These are phyloP conservation scores for Xylaria nigripes DNA, from an alignment of 495 filamentous ascomycete genomes.

Conservation along the genomic window DNA sequence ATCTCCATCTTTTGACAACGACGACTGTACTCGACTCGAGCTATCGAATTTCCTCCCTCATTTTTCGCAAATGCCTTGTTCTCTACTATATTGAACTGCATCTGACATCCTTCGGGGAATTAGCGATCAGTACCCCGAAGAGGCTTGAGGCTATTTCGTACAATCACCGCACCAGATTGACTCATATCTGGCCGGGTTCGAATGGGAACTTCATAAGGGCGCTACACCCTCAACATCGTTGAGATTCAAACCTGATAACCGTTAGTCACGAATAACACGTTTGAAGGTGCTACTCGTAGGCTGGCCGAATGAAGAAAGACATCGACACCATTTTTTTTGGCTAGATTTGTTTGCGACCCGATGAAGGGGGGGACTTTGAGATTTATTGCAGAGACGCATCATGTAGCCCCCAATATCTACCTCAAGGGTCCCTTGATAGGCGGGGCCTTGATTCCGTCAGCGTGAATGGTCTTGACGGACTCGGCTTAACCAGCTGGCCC, in stretches of 20 bases:
- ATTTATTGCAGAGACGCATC: conserved; percentile 53
- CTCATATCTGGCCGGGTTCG: conserved; percentile 47
- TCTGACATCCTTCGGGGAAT: conserved; percentile 27
- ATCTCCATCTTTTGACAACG: conserved; percentile 15
- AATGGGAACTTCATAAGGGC: conserved; percentile 44
- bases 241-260: conserved; percentile 34
- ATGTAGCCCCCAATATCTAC: conserved; percentile 61
- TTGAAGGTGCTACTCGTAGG: background rate
- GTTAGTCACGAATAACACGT: background rate
- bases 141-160: conserved; percentile 12
- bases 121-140: conserved; percentile 1
- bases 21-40: conserved; percentile 28
- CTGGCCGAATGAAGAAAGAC: conserved; percentile 51
- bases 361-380: conserved; percentile 53
- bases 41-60: conserved; percentile 19
- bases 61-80: conserved; percentile 25
- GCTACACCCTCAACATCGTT: conserved; percentile 43
- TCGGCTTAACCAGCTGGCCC: conserved; percentile 47
- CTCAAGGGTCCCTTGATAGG: conserved; percentile 49
- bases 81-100: conserved; percentile 29
- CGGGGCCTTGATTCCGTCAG: conserved; percentile 21
- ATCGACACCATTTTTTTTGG: conserved; percentile 45
- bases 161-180: conserved; percentile 48
- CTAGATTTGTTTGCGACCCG: conserved; percentile 43
- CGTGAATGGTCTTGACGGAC: conserved; percentile 1